Evolutionary conservation across 352 stramenopile genomes (phyloP).

Genomic region (Achlya hypogyna): DNA sequence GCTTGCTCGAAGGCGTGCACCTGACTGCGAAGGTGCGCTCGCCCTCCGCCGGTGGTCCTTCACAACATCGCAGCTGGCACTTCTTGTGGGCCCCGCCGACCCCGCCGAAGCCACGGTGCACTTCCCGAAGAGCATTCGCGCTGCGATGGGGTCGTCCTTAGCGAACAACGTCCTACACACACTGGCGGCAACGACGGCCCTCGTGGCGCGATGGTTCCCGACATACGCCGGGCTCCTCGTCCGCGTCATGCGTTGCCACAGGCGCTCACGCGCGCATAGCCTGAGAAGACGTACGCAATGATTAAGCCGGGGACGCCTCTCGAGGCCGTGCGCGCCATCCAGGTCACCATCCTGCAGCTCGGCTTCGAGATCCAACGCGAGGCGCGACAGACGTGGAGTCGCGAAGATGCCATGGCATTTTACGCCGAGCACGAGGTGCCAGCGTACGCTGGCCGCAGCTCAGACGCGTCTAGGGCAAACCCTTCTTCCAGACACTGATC

Average conservation of each 20-base stretch:
- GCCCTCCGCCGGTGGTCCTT: background rate
- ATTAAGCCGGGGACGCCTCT: conserved; percentile 53
- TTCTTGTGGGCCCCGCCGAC: conserved; percentile 31
- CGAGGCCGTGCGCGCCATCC: conserved; percentile 27
- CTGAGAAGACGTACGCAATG: conserved; percentile 38
- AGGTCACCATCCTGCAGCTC: conserved; percentile 30
- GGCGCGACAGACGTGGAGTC: conserved; percentile 29
- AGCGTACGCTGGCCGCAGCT: background rate
- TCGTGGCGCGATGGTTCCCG: conserved; percentile 7
- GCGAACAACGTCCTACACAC: conserved; percentile 8
- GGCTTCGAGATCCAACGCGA: conserved; percentile 44
- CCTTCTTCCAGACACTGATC: conserved; percentile 47
- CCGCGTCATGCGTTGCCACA: too few species aligned
- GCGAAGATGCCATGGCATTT: conserved; percentile 42
- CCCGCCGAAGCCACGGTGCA: conserved; percentile 27
- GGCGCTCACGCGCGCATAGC: background rate
- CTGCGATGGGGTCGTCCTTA: conserved; percentile 20
- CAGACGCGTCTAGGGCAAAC: conserved; percentile 26
- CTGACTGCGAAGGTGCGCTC: conserved; percentile 29
- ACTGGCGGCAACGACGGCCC: background rate
- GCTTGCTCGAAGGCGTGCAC: conserved; percentile 40
- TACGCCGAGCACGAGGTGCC: conserved; percentile 42
- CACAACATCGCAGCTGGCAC: background rate
- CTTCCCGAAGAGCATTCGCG: conserved; percentile 43
- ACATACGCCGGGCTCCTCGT: background rate